A percentile compares a stretch with the other conserved stretches of the same genome.
phyloP scores from a whole-genome alignment of 2,329 filamentous ascomycete species.

The Ceratocystiopsis minuta region DNA sequence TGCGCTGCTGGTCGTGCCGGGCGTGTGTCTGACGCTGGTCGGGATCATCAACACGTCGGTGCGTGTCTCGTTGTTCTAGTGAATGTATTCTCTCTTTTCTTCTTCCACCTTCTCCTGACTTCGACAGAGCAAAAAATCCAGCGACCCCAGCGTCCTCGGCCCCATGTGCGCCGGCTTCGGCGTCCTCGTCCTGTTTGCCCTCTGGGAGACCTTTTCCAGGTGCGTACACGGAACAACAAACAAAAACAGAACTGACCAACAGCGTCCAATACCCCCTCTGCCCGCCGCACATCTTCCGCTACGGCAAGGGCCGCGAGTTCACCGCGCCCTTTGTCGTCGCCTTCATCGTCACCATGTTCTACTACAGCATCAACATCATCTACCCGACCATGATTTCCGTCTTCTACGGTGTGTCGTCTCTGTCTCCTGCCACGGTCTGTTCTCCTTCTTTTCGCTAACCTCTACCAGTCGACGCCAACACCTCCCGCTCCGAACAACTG shows the following conservation, averaged over 20 bases:
- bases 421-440: too few relatives aligned
- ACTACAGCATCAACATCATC: conserved; percentile 10
- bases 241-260: not conserved
- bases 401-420: conserved; percentile 2
- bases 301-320: conserved; percentile 13
- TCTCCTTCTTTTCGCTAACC: too few relatives aligned
- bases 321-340: conserved; percentile 15
- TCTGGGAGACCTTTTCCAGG: conserved; percentile 7
- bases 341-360: conserved; percentile 16
- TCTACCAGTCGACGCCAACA: conserved; percentile 15
- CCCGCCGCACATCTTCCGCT: conserved; percentile 12
- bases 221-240: conserved; percentile 8
- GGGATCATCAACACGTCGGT: too few relatives aligned
- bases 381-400: conserved; percentile 26
- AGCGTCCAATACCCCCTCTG: conserved; percentile 9
- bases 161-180: too few relatives aligned
- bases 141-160: too few relatives aligned
- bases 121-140: too few relatives aligned
- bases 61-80: too few relatives aligned
- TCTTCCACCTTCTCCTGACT: too few relatives aligned
- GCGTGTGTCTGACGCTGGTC: too few relatives aligned
- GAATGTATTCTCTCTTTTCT: too few relatives aligned
- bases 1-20: too few relatives aligned
- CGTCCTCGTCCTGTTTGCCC: conserved; percentile 8
- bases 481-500: conserved; percentile 8